Evolutionary conservation across 2,329 filamentous ascomycete species (phyloP).

Genomic region (Epicoccum sorghinum): DNA sequence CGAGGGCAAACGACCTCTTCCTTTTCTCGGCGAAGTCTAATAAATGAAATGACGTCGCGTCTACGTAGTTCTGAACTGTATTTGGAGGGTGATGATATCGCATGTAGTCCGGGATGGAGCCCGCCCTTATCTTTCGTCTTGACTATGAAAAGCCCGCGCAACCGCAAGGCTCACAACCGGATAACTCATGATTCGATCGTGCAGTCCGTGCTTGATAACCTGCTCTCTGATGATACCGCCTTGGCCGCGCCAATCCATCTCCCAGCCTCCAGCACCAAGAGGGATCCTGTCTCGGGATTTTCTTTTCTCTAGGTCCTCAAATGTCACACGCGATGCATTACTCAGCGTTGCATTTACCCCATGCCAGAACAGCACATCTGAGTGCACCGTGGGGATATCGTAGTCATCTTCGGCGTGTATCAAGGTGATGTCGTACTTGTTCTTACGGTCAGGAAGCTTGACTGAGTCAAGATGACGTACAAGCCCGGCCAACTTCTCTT

Average conservation of each 20-base stretch:
- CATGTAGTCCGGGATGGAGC: no score
- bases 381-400: conserved; percentile 59
- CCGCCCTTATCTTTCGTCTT: neutral
- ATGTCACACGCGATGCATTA: conserved; percentile 42
- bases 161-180: conserved; percentile 61
- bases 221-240: conserved; percentile 60
- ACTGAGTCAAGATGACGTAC: conserved; percentile 41
- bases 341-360: conserved; percentile 57
- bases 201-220: conserved; percentile 62
- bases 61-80: no score
- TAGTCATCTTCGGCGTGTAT: conserved; percentile 61
- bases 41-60: no score
- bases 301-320: conserved; percentile 54
- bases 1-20: no score
- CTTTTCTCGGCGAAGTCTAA: no score
- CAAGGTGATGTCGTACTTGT: conserved; percentile 54
- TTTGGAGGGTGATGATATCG: no score
- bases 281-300: conserved; percentile 50
- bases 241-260: conserved; percentile 55
- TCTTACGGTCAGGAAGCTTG: conserved; percentile 39
- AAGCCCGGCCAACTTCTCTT: conserved; percentile 56
- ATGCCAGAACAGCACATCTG: conserved; percentile 60
- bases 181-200: conserved; percentile 65
- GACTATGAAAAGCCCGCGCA: conserved; percentile 53
- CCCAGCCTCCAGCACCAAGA: conserved; percentile 58